These are phyloP conservation scores for Nakaseomyces bracarensis DNA, from an alignment of 1,139 yeast genomes.

Conservation along the genomic window DNA sequence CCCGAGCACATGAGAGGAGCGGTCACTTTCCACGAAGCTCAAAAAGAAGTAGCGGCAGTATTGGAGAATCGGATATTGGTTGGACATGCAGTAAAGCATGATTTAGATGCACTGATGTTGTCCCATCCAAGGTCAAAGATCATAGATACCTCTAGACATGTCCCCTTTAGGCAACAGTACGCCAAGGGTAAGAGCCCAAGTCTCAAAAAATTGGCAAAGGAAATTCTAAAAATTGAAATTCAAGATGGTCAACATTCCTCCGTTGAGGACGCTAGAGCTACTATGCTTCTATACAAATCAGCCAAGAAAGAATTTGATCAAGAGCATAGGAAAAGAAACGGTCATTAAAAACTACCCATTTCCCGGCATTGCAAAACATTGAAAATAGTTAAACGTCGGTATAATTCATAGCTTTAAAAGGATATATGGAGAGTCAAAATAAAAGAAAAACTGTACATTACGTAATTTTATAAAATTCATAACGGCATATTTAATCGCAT, in stretches of 20 bases:
- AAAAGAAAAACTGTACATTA: neutral
- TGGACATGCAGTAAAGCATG: conserved; percentile 82
- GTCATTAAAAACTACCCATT: neutral
- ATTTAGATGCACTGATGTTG: conserved; percentile 56
- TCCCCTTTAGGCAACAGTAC: conserved; percentile 45
- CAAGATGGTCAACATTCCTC: conserved; percentile 78
- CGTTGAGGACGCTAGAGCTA: conserved; percentile 82
- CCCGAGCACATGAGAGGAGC: conserved; percentile 65
- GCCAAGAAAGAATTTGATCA: conserved; percentile 54
- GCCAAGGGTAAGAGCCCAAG: conserved; percentile 66
- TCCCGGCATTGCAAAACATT: too few species aligned
- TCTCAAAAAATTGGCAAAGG: conserved; percentile 54
- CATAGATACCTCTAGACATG: conserved; percentile 67
- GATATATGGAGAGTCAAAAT: neutral
- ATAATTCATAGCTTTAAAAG: too few species aligned
- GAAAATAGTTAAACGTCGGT: too few species aligned
- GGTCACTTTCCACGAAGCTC: conserved; percentile 58
- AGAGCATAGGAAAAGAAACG: conserved; percentile 1
- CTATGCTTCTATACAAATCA: conserved; percentile 67
- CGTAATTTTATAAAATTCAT: neutral
- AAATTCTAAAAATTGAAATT: conserved; percentile 51
- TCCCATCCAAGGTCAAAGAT: conserved; percentile 57
- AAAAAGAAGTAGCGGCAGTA: conserved; percentile 42
- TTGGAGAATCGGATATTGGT: conserved; percentile 51
- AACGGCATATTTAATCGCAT: neutral